Base-by-base conservation (phyloP, 257 asterid genomes). In the Echium plantagineum region DNA sequence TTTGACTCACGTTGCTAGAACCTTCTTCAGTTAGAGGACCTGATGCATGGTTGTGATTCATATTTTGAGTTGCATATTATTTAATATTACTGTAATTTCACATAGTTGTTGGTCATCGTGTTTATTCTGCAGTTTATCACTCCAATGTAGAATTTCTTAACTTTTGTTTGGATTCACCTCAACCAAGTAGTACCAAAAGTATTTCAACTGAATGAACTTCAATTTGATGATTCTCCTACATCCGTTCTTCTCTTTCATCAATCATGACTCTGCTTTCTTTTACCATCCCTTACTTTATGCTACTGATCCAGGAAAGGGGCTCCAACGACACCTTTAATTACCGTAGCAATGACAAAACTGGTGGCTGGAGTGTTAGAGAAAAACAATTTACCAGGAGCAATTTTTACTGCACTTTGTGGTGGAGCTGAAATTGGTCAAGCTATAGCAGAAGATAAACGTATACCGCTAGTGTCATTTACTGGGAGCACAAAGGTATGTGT, bases 361-460 rank as follows among this genome's bases (percentile, higher is more conserved):
- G 78, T 93, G 60, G 87, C 95, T 58, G 89, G 85, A 38, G 99
- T 93, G 59, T 63, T 93, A 26, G 96, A 86, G 86, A 89, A 79
- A 77, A 93, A 89, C 82, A 81, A 86, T 71, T 73, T 93, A 69
- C 99, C 99, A n/a, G 84, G 94, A 73, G 90, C 96, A 58, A 78
- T 93, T 67, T 89, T 93, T 74, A 89, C 99, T 52, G 82, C 95
- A 59, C 85, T 93, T 65, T 93, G 96, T 72, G 99, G 97, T 21
- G 94, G 95, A 69, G 87, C 96, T 75, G 97, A 78, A 70, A 74
- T 93, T 68, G 99, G 99, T 68, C 80, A 89, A 80, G 95, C 97
- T 64, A 88, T 91, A 58, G 93, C 98, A 35, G 79, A 77, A 80
- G 98, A 91, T 74, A 59, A 81, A 20, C 94, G 98, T 57, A 78